A percentile compares a stretch with the other conserved stretches of the same genome.
Conservation (phyloP, 257 asterid genomes). For the Oldenlandia corymbosa region DNA sequence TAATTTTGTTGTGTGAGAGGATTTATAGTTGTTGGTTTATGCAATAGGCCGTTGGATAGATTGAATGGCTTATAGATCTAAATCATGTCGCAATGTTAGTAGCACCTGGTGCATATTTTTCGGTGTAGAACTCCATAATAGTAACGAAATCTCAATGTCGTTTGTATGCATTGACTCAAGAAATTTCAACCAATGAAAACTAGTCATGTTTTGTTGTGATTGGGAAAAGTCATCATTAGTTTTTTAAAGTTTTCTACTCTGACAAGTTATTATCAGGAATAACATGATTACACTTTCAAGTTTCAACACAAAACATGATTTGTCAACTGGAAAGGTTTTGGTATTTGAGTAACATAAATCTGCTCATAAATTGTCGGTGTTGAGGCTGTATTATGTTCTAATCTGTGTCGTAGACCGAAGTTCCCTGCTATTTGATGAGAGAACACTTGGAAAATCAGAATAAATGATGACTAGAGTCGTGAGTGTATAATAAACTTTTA, state of each 20-base stretch:
- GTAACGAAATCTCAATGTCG: not conserved
- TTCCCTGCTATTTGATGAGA: not conserved
- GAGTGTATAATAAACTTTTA: not conserved
- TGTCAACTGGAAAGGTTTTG: not conserved
- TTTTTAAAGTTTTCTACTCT: not conserved
- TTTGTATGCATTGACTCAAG: not conserved
- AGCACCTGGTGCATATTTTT: not conserved
- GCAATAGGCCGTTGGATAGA: not conserved
- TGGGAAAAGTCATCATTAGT: not conserved
- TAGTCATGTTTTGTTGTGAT: not conserved
- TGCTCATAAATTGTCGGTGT: not conserved
- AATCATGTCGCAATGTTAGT: not conserved
- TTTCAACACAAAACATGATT: no score
- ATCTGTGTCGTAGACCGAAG: not conserved
- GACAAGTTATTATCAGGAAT: no score
- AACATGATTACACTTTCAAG: no score
- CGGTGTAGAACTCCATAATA: not conserved
- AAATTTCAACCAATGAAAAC: not conserved
- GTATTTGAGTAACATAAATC: not conserved
- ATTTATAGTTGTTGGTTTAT: not conserved
- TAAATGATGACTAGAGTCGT: not conserved
- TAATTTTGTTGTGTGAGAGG: no score
- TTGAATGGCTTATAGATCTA: not conserved
- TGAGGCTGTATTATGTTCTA: not conserved
- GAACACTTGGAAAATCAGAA: not conserved